phyloP scores from a whole-genome alignment of 805 yeast species.

The Wickerhamiella kurtzmanii region DNA sequence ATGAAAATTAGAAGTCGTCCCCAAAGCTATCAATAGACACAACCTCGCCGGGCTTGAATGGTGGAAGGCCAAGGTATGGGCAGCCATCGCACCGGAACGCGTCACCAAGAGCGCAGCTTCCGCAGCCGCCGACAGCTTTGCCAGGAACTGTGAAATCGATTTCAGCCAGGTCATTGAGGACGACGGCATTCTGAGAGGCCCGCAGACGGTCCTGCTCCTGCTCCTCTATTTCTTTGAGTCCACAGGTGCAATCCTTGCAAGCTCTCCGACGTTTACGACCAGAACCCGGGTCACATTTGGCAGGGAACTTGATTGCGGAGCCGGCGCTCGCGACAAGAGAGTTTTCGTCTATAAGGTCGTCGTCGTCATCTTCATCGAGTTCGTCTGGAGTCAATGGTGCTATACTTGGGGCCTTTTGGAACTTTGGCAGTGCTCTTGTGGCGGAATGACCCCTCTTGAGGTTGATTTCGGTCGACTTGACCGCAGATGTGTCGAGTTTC shows the following conservation, averaged over 20 bases:
- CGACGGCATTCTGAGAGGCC: constrained; percentile 41
- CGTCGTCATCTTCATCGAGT: constrained; percentile 30
- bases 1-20: constrained; percentile 16
- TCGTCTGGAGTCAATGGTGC: constrained; percentile 29
- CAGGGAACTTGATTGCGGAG: constrained; percentile 40
- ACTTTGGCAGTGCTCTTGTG: constrained; percentile 12
- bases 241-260: constrained; percentile 97
- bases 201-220: constrained; percentile 32
- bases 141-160: constrained; percentile 95
- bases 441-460: neutral
- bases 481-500: constrained; percentile 7
- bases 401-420: constrained; percentile 31
- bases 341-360: constrained; percentile 44
- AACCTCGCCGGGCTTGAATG: constrained; percentile 94
- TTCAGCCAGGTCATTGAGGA: constrained; percentile 66
- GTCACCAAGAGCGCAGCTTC: constrained; percentile 93
- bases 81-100: constrained; percentile 98
- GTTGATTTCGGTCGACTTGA: neutral
- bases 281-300: constrained; percentile 38
- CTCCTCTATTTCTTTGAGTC: constrained; percentile 72
- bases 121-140: constrained; percentile 86
- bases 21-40: constrained; percentile 46
- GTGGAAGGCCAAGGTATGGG: constrained; percentile 93
- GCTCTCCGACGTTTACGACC: constrained; percentile 68
- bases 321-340: constrained; percentile 33